Conservation (phyloP, 2,329 filamentous ascomycete species). For the Paracorniculantispora psalliotae region DNA sequence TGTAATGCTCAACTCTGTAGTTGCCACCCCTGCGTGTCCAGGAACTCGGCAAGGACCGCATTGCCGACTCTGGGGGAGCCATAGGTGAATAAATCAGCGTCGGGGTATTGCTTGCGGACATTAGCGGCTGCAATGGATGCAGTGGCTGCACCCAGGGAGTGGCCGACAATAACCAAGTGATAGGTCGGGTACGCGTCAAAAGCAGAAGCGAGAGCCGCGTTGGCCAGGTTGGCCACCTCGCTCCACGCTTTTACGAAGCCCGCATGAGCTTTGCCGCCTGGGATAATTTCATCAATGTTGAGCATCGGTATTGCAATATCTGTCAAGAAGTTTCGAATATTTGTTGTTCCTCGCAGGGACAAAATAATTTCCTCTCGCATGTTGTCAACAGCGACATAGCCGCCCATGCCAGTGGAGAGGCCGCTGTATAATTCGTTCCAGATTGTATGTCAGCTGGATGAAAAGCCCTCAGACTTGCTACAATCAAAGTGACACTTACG, state of each 20-base stretch:
- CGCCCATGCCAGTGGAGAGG: neutral
- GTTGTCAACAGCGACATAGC: neutral
- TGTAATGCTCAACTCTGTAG: neutral
- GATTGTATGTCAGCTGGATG: neutral
- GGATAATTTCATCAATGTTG: neutral
- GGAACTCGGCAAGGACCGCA: neutral
- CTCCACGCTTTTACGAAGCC: slow-evolving; percentile 51
- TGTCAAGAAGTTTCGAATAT: neutral
- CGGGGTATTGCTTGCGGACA: slow-evolving; percentile 31
- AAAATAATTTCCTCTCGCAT: neutral
- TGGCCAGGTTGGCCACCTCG: slow-evolving; percentile 37
- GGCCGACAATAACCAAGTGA: slow-evolving; percentile 50
- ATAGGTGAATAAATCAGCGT: neutral
- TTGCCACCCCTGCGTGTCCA: too few species aligned
- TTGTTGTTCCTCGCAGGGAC: neutral
- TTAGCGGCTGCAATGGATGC: slow-evolving; percentile 50
- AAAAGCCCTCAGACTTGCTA: too few species aligned
- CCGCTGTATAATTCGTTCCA: neutral
- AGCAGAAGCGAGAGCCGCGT: slow-evolving; percentile 36
- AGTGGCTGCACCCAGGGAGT: slow-evolving; percentile 58
- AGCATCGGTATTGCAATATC: neutral
- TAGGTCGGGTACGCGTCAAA: slow-evolving; percentile 39
- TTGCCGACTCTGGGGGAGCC: neutral
- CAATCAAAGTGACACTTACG: neutral
- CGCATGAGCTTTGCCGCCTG: slow-evolving; percentile 25